phyloP scores from a whole-genome alignment of 106 monocot genomes.

The Acorus gramineus region DNA sequence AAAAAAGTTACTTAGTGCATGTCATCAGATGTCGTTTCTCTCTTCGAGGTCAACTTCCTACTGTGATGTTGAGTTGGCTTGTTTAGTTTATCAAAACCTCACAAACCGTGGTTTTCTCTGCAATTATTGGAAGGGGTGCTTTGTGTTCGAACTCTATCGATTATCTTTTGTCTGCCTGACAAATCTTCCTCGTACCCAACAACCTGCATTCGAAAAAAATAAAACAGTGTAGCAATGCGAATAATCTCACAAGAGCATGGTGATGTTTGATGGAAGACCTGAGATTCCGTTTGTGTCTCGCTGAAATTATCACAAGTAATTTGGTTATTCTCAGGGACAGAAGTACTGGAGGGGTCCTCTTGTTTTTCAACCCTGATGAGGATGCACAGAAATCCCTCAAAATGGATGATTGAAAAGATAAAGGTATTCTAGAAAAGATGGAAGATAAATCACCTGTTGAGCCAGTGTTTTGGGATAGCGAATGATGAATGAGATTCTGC shows the following conservation, averaged over 20 bases:
- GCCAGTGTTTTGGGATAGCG: conserved; percentile 39
- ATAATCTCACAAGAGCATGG: neutral
- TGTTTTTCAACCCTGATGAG: conserved; percentile 42
- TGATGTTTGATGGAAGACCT: conserved; percentile 35
- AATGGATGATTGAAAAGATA: too few species aligned
- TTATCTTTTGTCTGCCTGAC: conserved; percentile 90
- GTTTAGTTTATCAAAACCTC: too few species aligned
- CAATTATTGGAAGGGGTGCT: conserved; percentile 7
- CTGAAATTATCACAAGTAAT: conserved; percentile 59
- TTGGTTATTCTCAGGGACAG: conserved; percentile 11
- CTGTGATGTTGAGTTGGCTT: too few species aligned
- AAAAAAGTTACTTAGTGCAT: too few species aligned
- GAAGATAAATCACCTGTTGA: conserved; percentile 22
- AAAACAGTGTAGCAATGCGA: neutral
- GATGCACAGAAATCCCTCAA: neutral
- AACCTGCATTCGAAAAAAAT: conserved; percentile 33
- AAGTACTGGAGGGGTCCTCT: conserved; percentile 9
- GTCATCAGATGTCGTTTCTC: too few species aligned
- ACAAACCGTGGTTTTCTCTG: too few species aligned
- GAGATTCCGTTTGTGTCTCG: conserved; percentile 93
- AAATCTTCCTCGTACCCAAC: conserved; percentile 98
- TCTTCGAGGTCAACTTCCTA: too few species aligned
- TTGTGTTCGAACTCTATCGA: conserved; percentile 84
- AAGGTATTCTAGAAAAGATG: too few species aligned
- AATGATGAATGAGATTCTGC: conserved; percentile 31